These are phyloP conservation scores for Thymus quinquecostatus DNA, from an alignment of 257 asterid genomes.

Conservation along the genomic window DNA sequence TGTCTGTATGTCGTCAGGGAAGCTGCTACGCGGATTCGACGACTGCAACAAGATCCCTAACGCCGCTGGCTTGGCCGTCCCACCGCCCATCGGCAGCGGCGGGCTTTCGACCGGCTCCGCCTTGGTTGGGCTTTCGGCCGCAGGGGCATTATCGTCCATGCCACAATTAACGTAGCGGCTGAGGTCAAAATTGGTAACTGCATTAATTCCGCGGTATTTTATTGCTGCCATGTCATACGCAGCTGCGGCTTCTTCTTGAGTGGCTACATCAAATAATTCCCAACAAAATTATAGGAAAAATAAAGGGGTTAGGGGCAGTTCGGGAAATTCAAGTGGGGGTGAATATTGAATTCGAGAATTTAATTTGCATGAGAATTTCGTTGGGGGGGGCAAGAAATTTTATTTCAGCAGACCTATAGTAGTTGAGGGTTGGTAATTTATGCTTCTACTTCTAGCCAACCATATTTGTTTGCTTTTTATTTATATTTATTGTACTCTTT, in stretches of 20 bases:
- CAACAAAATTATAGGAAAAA: too few relatives aligned
- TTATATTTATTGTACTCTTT: background rate
- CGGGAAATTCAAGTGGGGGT: constrained; percentile 16
- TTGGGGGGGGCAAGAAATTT: constrained; percentile 39
- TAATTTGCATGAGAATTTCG: constrained; percentile 58
- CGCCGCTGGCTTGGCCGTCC: constrained; percentile 55
- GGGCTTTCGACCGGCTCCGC: constrained; percentile 32
- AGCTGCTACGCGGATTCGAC: constrained; percentile 62
- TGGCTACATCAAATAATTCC: constrained; percentile 50
- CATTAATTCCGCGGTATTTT: constrained; percentile 89
- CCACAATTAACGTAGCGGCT: constrained; percentile 60
- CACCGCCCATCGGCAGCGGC: constrained; percentile 25
- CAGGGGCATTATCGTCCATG: constrained; percentile 28
- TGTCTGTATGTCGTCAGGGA: constrained; percentile 93
- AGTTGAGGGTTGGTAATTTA: constrained; percentile 81
- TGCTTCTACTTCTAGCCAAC: constrained; percentile 45
- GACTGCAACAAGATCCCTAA: constrained; percentile 63
- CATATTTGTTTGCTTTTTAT: constrained; percentile 42
- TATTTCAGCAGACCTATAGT: constrained; percentile 50
- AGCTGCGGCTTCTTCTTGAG: constrained; percentile 95
- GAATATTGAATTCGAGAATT: constrained; percentile 38
- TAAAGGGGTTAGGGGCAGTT: background rate
- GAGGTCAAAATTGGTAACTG: constrained; percentile 90
- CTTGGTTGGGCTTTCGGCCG: constrained; percentile 37
- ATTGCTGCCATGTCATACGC: constrained; percentile 98